Conservation (phyloP, 495 filamentous ascomycete species). For the Neurospora hispaniola region DNA sequence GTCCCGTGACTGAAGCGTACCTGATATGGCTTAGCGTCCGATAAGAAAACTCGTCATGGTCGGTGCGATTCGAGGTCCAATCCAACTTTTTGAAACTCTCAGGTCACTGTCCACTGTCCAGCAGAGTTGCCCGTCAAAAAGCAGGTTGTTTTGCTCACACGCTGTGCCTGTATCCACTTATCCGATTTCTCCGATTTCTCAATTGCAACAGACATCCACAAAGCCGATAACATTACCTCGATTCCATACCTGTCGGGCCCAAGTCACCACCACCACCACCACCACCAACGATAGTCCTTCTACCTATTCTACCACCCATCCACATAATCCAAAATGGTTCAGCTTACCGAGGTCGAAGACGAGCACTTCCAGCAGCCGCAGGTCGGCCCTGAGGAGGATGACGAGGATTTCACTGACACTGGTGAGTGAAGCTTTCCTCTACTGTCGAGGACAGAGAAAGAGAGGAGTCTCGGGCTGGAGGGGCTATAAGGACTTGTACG, state of each 20-base stretch:
- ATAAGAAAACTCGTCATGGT: constrained; percentile 13
- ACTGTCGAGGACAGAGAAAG: background rate
- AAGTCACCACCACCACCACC: background rate
- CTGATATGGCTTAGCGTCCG: background rate
- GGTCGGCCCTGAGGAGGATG: constrained; percentile 61
- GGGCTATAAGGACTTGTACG: background rate
- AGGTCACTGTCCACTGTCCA: background rate
- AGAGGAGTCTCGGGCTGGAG: background rate
- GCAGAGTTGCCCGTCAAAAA: background rate
- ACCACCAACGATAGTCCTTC: background rate
- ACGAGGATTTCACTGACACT: constrained; percentile 79
- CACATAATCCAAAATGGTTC: constrained; percentile 65
- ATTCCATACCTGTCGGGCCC: background rate
- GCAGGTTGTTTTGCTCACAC: background rate
- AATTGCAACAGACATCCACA: background rate
- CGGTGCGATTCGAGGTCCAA: background rate
- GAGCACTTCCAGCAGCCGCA: constrained; percentile 80
- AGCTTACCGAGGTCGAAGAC: constrained; percentile 90
- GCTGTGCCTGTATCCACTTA: background rate
- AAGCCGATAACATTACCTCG: background rate
- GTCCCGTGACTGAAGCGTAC: background rate
- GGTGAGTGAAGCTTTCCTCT: constrained; percentile 42
- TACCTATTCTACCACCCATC: background rate
- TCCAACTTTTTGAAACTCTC: background rate
- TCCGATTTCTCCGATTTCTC: background rate